phyloP scores from a whole-genome alignment of 2,329 filamentous ascomycete species.

The Fusarium metavorans region DNA sequence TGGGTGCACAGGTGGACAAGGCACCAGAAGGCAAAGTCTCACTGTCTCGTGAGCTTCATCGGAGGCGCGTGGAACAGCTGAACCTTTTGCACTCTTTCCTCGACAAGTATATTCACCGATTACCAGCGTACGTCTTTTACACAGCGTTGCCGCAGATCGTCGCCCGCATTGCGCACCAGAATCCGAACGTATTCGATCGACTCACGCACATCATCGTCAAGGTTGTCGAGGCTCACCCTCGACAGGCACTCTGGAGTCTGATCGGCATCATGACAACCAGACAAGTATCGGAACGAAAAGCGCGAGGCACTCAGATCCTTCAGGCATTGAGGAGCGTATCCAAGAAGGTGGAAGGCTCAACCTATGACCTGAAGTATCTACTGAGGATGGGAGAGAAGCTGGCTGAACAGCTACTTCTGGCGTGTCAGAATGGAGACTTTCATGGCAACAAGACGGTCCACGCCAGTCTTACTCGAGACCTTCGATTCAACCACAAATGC shows the following conservation, averaged over 20 bases:
- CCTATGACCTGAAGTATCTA: conserved; percentile 75
- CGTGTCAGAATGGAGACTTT: conserved; percentile 83
- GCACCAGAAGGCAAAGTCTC: conserved; percentile 67
- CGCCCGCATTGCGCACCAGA: conserved; percentile 92
- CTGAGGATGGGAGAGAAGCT: conserved; percentile 85
- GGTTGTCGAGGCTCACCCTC: conserved; percentile 88
- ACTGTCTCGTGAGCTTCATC: conserved; percentile 63
- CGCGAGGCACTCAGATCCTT: conserved; percentile 65
- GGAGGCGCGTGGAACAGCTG: conserved; percentile 73
- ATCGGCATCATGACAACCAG: conserved; percentile 88
- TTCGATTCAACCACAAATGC: conserved; percentile 86
- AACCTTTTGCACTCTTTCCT: conserved; percentile 79
- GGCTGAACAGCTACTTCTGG: conserved; percentile 81
- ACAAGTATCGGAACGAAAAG: conserved; percentile 73
- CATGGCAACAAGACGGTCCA: conserved; percentile 73
- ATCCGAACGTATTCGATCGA: conserved; percentile 79
- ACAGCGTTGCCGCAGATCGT: conserved; percentile 91
- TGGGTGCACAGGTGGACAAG: conserved; percentile 81
- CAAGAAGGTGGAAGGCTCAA: conserved; percentile 64
- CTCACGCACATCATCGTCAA: conserved; percentile 85
- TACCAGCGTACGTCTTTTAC: conserved; percentile 84
- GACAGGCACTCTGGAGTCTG: conserved; percentile 91
- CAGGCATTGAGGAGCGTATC: conserved; percentile 59
- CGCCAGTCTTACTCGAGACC: conserved; percentile 81
- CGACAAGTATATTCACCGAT: conserved; percentile 79